phyloP scores from a whole-genome alignment of 2,329 filamentous ascomycete genomes.

The Ilyonectria sp. region DNA sequence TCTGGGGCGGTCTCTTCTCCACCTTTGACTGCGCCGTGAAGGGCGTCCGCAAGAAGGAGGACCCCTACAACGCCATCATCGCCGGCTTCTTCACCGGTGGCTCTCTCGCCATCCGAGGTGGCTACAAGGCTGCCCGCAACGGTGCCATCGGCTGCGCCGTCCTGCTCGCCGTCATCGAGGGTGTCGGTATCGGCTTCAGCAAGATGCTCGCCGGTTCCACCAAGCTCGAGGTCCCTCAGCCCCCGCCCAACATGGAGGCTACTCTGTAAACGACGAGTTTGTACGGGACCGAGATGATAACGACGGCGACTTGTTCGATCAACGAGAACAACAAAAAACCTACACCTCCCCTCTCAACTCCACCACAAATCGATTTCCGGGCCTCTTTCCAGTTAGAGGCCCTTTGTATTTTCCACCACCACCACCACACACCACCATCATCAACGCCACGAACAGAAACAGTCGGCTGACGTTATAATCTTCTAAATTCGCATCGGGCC shows the following conservation, averaged over 20 bases:
- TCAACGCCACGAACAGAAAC: constrained; percentile 38
- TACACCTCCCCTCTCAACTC: constrained; percentile 46
- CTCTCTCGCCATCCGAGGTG: constrained; percentile 90
- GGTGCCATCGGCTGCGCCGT: constrained; percentile 97
- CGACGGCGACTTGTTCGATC: constrained; percentile 29
- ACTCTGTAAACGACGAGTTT: constrained; percentile 44
- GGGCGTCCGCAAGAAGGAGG: constrained; percentile 94
- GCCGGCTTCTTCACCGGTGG: constrained; percentile 98
- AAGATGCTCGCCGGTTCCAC: constrained; percentile 94
- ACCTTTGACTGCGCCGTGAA: constrained; percentile 98
- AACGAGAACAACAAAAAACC: constrained; percentile 8
- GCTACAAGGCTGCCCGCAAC: constrained; percentile 92
- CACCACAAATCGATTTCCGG: constrained; percentile 35
- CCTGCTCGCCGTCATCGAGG: constrained; percentile 95
- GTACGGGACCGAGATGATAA: constrained; percentile 22
- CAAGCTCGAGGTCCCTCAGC: constrained; percentile 76
- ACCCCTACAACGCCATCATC: constrained; percentile 97
- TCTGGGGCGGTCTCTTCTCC: constrained; percentile 96
- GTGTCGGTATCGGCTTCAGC: constrained; percentile 95
- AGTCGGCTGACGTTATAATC: constrained; percentile 40
- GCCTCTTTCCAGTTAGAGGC: constrained; percentile 17
- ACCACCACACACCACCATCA: neutral
- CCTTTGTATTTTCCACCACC: constrained; percentile 41
- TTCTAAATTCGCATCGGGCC: constrained; percentile 49
- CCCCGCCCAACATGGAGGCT: constrained; percentile 51